phyloP scores from a whole-genome alignment of 176 grass and related monocot species.

The Eleusine indica region DNA sequence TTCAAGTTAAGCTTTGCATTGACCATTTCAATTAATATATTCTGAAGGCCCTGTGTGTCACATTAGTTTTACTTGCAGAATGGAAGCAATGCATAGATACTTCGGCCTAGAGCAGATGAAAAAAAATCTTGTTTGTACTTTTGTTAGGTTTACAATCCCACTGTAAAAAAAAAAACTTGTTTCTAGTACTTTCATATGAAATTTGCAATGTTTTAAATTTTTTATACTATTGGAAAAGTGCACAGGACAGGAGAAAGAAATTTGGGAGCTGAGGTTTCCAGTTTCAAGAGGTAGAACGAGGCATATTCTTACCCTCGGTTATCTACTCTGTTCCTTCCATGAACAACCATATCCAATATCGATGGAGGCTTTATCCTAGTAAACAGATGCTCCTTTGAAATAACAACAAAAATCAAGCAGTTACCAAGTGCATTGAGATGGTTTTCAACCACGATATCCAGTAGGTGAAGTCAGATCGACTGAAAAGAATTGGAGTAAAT shows the following conservation, averaged over 20 bases:
- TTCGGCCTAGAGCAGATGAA: not conserved
- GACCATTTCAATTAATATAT: not conserved
- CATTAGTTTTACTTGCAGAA: not conserved
- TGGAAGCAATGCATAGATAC: too few relatives aligned
- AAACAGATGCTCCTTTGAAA: too few relatives aligned
- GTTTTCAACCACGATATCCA: too few relatives aligned
- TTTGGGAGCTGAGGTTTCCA: not conserved
- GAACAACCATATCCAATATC: too few relatives aligned
- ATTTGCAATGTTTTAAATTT: not conserved
- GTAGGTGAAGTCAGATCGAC: too few relatives aligned
- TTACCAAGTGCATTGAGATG: too few relatives aligned
- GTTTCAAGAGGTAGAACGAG: not conserved
- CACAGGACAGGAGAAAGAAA: not conserved
- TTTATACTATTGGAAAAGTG: not conserved
- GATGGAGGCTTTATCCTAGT: not conserved
- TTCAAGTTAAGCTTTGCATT: not conserved
- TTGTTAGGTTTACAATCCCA: not conserved
- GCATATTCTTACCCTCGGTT: not conserved
- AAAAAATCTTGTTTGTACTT: not conserved
- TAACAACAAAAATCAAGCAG: too few relatives aligned
- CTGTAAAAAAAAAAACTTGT: not conserved
- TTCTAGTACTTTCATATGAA: not conserved
- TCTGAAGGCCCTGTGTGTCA: too few relatives aligned
- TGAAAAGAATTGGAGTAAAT: too few relatives aligned
- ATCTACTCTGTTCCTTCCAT: not conserved